Conservation (phyloP, 345 rosid genomes). For the Crucihimalaya himalaica region DNA sequence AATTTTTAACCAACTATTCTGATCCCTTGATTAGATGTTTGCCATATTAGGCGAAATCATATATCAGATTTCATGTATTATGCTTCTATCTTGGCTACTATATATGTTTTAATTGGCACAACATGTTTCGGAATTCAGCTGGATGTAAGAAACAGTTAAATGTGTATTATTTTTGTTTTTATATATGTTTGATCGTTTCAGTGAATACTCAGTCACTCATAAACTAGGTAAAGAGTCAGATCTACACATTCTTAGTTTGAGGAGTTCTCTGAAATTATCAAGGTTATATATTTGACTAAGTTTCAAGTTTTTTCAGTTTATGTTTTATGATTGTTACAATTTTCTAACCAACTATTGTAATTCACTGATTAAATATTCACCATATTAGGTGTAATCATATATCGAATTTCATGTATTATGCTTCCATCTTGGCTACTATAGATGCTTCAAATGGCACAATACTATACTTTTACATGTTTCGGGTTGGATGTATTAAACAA, state of each 20-base stretch:
- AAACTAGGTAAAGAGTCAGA: no score
- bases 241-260: not conserved
- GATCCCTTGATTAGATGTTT: not conserved
- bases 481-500: not conserved
- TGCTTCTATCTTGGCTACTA: not conserved
- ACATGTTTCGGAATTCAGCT: not conserved
- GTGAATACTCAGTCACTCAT: not conserved
- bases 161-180: no score
- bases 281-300: not conserved
- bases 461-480: not conserved
- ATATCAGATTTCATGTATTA: not conserved
- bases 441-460: not conserved
- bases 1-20: not conserved
- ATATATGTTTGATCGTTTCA: no score
- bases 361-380: not conserved
- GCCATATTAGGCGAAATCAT: not conserved
- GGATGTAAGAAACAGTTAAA: no score
- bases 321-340: not conserved
- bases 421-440: not conserved
- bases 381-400: not conserved
- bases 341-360: not conserved
- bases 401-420: not conserved
- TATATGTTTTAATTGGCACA: not conserved
- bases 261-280: not conserved
- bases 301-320: not conserved